phyloP scores from a whole-genome alignment of 1,139 yeast species.

The Debaryomyces udenii region DNA sequence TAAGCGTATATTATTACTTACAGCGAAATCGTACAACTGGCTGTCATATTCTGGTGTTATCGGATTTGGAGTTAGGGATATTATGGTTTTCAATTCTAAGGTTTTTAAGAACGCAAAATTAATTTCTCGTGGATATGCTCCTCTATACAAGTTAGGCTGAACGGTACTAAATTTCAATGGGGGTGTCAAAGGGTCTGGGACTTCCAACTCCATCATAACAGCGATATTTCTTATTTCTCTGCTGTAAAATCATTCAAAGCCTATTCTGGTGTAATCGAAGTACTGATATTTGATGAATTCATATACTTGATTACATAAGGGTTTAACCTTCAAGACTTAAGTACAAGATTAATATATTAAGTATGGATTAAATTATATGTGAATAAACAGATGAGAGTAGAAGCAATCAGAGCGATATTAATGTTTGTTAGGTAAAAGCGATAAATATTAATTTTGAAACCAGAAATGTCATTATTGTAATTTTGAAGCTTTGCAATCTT shows the following conservation, averaged over 20 bases:
- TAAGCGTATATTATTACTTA: conserved; percentile 47
- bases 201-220: conserved; percentile 19
- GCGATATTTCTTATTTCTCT: neutral
- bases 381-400: neutral
- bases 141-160: conserved; percentile 73
- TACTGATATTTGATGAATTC: conserved; percentile 3
- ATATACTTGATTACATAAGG: conserved; percentile 4
- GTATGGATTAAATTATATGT: conserved; percentile 6
- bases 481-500: conserved; percentile 58
- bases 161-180: conserved; percentile 79
- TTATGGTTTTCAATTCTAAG: conserved; percentile 67
- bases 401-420: neutral
- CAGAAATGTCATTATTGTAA: conserved; percentile 13
- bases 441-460: too few species aligned
- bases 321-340: too few species aligned
- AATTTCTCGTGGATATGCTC: conserved; percentile 81
- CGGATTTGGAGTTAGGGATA: conserved; percentile 80
- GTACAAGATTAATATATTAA: conserved; percentile 3
- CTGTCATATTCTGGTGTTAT: conserved; percentile 57
- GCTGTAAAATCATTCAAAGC: neutral
- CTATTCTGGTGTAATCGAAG: neutral
- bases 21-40: conserved; percentile 54
- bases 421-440: neutral
- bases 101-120: conserved; percentile 74
- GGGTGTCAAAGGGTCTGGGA: conserved; percentile 59